Evolutionary conservation across 2,329 filamentous ascomycete genomes (phyloP).

Genomic region (Blastomyces emzantsi): DNA sequence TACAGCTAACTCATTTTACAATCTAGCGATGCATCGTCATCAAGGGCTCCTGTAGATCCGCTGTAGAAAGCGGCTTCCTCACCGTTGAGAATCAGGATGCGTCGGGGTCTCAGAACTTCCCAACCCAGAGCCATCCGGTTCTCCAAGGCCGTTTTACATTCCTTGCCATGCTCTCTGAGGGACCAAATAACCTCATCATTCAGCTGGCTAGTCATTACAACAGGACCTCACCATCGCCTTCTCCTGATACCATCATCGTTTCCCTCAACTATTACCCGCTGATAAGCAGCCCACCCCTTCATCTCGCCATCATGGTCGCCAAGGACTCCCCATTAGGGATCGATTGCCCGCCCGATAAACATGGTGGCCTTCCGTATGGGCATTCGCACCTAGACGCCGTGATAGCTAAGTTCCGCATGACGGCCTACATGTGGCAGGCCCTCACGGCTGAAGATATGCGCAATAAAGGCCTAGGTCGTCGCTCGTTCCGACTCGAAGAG

Average conservation of each 20-base stretch:
- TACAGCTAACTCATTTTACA: background rate
- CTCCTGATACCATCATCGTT: conserved; percentile 13
- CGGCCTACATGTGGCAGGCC: conserved; percentile 22
- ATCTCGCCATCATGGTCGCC: conserved; percentile 19
- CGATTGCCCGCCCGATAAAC: conserved; percentile 18
- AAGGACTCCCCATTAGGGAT: conserved; percentile 20
- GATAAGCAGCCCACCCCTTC: conserved; percentile 18
- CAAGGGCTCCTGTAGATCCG: background rate
- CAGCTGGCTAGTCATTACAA: conserved; percentile 8
- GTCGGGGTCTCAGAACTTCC: background rate
- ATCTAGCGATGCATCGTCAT: conserved; percentile 7
- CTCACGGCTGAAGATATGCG: conserved; percentile 20
- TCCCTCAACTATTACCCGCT: conserved; percentile 17
- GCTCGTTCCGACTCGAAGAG: conserved; percentile 21
- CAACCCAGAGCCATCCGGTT: conserved; percentile 15
- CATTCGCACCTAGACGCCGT: conserved; percentile 18
- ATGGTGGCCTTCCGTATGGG: conserved; percentile 15
- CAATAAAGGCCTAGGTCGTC: conserved; percentile 18
- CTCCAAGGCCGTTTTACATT: conserved; percentile 16
- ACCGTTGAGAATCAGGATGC: background rate
- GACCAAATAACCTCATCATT: conserved; percentile 15
- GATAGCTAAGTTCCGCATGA: conserved; percentile 19
- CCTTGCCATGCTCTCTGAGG: conserved; percentile 17
- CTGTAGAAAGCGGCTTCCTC: background rate
- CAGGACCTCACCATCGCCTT: background rate